Conservation (phyloP, 2,329 filamentous ascomycete genomes). For the Sordariomycetes sp. region DNA sequence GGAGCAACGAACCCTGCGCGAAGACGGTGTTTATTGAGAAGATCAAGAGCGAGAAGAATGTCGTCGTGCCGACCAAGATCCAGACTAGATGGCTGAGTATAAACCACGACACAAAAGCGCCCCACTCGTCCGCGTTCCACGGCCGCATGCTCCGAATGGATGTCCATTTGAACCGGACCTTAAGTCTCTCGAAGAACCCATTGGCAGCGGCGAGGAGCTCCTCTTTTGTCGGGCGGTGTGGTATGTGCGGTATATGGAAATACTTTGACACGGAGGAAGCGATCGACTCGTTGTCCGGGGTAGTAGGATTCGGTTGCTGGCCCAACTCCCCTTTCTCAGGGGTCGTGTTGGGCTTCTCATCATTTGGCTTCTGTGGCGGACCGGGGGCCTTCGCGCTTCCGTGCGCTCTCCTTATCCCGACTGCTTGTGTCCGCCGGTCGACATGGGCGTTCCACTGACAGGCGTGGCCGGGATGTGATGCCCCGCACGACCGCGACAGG, state of each 20-base stretch:
- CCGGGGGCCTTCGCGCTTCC: background rate
- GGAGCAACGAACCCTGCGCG: slow-evolving; percentile 56
- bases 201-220: slow-evolving; percentile 84
- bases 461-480: background rate
- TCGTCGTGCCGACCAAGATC: slow-evolving; percentile 94
- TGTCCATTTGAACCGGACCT: slow-evolving; percentile 93
- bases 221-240: slow-evolving; percentile 86
- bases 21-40: slow-evolving; percentile 91
- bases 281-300: slow-evolving; percentile 24
- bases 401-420: slow-evolving; percentile 1
- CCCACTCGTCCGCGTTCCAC: slow-evolving; percentile 94
- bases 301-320: slow-evolving; percentile 4
- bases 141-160: slow-evolving; percentile 88
- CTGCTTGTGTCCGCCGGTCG: background rate
- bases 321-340: background rate
- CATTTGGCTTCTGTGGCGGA: background rate
- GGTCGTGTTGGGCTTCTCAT: background rate
- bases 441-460: background rate
- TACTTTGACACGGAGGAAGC: slow-evolving; percentile 44
- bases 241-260: slow-evolving; percentile 50
- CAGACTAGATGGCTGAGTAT: slow-evolving; percentile 86
- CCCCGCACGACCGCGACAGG: background rate
- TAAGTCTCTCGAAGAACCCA: slow-evolving; percentile 81
- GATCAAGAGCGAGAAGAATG: slow-evolving; percentile 87
- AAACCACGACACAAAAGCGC: slow-evolving; percentile 88